phyloP scores from a whole-genome alignment of 208 protist genomes.

The Paratrypanosoma confusum region DNA sequence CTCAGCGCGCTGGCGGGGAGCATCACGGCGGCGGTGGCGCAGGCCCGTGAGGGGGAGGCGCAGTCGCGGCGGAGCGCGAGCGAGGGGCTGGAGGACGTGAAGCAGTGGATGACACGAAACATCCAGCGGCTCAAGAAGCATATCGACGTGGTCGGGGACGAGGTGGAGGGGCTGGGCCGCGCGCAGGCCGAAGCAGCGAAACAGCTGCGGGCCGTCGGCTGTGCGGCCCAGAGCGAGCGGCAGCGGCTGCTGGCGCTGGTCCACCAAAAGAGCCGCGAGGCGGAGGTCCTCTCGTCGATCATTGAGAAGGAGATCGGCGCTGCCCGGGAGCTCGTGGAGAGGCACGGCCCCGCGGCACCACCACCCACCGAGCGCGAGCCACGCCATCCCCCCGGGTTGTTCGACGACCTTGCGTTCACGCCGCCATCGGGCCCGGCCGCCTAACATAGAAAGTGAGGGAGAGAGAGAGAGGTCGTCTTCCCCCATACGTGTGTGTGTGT shows the following conservation, averaged over 20 bases:
- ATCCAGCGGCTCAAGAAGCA: constrained; percentile 73
- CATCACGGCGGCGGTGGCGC: neutral
- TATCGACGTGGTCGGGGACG: constrained; percentile 26
- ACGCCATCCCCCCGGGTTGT: too few species aligned
- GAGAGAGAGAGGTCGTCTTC: too few species aligned
- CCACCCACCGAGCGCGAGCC: too few species aligned
- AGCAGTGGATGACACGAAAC: constrained; percentile 62
- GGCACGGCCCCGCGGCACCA: too few species aligned
- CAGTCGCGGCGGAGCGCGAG: constrained; percentile 2
- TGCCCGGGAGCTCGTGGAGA: constrained; percentile 43
- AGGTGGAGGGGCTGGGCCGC: constrained; percentile 21
- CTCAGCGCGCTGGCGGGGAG: constrained; percentile 1
- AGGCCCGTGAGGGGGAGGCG: neutral
- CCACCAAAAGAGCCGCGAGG: constrained; percentile 49
- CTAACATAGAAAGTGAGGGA: too few species aligned
- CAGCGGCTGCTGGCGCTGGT: constrained; percentile 48
- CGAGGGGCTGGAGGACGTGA: constrained; percentile 35
- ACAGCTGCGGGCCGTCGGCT: constrained; percentile 29
- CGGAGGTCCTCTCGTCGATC: constrained; percentile 43
- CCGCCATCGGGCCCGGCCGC: too few species aligned
- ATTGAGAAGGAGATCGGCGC: constrained; percentile 65
- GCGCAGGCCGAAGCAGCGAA: constrained; percentile 20
- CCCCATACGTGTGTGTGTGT: too few species aligned
- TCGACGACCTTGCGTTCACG: too few species aligned
- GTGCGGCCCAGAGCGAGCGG: constrained; percentile 51